These are phyloP conservation scores for Metschnikowia cerradonensis DNA, from an alignment of 805 yeast genomes.

Conservation along the genomic window DNA sequence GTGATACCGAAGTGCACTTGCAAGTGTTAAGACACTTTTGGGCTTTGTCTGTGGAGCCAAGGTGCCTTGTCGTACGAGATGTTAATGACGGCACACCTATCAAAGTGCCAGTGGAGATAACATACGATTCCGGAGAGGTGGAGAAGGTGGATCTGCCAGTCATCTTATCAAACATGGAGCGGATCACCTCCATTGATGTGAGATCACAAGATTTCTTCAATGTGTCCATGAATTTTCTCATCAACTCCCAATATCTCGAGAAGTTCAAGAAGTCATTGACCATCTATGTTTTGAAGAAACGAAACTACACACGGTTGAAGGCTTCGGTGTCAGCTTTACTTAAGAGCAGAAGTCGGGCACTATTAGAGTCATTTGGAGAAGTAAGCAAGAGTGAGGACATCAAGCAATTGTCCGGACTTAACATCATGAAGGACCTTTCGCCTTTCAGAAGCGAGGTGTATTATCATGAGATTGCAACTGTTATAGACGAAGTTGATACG, in stretches of 20 bases:
- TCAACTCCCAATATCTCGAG: conserved; percentile 40
- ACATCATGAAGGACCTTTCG: conserved; percentile 21
- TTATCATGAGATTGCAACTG: conserved; percentile 23
- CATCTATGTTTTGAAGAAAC: conserved; percentile 48
- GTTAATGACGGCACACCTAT: conserved; percentile 56
- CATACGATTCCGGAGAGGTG: conserved; percentile 34
- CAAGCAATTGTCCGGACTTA: conserved; percentile 20
- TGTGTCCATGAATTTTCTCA: conserved; percentile 41
- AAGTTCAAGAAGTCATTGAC: conserved; percentile 43
- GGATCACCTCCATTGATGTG: conserved; percentile 47
- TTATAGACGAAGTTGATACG: conserved; percentile 14
- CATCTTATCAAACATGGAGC: conserved; percentile 56
- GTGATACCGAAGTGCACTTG: conserved; percentile 55
- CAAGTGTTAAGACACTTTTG: conserved; percentile 89
- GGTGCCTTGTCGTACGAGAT: conserved; percentile 78
- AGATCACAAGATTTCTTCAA: conserved; percentile 50
- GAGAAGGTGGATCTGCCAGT: conserved; percentile 53
- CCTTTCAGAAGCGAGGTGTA: conserved; percentile 30
- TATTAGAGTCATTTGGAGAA: conserved; percentile 23
- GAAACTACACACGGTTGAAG: conserved; percentile 36
- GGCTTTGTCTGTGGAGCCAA: conserved; percentile 76
- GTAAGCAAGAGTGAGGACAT: conserved; percentile 26
- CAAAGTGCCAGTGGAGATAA: conserved; percentile 41
- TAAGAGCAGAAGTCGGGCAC: conserved; percentile 30
- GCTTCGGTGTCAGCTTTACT: conserved; percentile 30